Conservation (phyloP, 1,284 basidiomycete genomes). For the Microbotryomycetes sp. region DNA sequence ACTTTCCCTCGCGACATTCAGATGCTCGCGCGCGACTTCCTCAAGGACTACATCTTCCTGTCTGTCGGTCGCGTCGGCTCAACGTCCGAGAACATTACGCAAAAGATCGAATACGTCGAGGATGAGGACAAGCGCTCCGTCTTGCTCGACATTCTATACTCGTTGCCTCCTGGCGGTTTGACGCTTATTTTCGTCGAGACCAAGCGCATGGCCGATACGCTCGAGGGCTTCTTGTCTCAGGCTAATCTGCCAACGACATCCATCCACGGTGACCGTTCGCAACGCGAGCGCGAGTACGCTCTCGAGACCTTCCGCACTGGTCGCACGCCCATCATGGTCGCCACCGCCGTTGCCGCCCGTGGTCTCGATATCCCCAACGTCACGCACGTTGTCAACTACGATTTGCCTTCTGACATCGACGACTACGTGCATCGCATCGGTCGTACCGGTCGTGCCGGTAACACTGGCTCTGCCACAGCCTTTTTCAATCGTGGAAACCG, state of each 20-base stretch:
- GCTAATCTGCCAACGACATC: conserved; percentile 85
- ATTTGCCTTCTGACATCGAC: conserved; percentile 96
- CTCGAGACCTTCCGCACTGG: conserved; percentile 92
- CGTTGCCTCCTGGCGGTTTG: conserved; percentile 55
- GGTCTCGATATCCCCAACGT: conserved; percentile 99
- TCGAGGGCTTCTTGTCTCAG: conserved; percentile 88
- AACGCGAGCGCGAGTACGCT: conserved; percentile 94
- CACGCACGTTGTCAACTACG: conserved; percentile 97
- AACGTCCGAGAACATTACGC: conserved; percentile 98
- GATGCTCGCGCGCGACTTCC: conserved; percentile 88
- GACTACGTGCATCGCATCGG: conserved; percentile 98
- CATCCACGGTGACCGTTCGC: conserved; percentile 96
- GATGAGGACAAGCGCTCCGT: conserved; percentile 96
- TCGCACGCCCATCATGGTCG: conserved; percentile 91
- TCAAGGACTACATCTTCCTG: conserved; percentile 81
- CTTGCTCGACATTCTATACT: conserved; percentile 84
- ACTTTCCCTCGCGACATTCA: conserved; percentile 99
- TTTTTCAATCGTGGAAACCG: conserved; percentile 47
- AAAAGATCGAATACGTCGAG: conserved; percentile 97
- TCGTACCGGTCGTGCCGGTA: conserved; percentile 98
- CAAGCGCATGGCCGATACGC: conserved; percentile 97
- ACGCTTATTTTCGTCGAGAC: conserved; percentile 99
- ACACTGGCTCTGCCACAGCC: conserved; percentile 79
- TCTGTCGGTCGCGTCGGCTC: conserved; percentile 97
- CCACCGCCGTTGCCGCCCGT: conserved; percentile 96